phyloP scores from a whole-genome alignment of 192 early-diverging fungal species.

The Phycomyces blakesleeanus region DNA sequence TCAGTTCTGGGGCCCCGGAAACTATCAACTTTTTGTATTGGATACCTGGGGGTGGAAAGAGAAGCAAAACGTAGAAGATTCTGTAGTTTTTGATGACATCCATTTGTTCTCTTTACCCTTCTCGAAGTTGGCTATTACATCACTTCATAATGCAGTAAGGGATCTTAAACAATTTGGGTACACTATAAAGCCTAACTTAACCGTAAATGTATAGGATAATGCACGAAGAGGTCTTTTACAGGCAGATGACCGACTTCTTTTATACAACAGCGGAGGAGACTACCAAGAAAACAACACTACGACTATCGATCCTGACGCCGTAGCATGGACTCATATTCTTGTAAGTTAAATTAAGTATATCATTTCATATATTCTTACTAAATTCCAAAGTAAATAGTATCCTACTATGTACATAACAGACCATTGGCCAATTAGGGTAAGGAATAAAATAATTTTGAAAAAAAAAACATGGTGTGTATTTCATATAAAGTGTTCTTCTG shows the following conservation, averaged over 20 bases:
- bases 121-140: slow-evolving; percentile 48
- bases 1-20: slow-evolving; percentile 73
- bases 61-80: neutral
- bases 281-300: slow-evolving; percentile 57
- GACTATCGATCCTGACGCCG: slow-evolving; percentile 61
- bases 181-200: neutral
- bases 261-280: slow-evolving; percentile 57
- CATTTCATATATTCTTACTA: neutral
- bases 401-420: slow-evolving; percentile 70
- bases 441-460: neutral
- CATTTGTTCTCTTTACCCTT: slow-evolving; percentile 55
- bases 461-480: neutral
- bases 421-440: slow-evolving; percentile 81
- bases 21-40: slow-evolving; percentile 64
- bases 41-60: slow-evolving; percentile 28
- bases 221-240: slow-evolving; percentile 54
- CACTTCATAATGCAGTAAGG: slow-evolving; percentile 37
- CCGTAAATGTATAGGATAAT: slow-evolving; percentile 45
- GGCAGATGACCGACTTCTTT: slow-evolving; percentile 61
- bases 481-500: slow-evolving; percentile 55
- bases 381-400: slow-evolving; percentile 38
- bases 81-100: neutral
- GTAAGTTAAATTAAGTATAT: slow-evolving; percentile 28
- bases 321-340: slow-evolving; percentile 71
- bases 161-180: neutral